Evolutionary conservation across 139 green algal genomes (phyloP), one percentile per base, ranked within the genome.

Genomic region (Haematococcus lacustris): DNA sequence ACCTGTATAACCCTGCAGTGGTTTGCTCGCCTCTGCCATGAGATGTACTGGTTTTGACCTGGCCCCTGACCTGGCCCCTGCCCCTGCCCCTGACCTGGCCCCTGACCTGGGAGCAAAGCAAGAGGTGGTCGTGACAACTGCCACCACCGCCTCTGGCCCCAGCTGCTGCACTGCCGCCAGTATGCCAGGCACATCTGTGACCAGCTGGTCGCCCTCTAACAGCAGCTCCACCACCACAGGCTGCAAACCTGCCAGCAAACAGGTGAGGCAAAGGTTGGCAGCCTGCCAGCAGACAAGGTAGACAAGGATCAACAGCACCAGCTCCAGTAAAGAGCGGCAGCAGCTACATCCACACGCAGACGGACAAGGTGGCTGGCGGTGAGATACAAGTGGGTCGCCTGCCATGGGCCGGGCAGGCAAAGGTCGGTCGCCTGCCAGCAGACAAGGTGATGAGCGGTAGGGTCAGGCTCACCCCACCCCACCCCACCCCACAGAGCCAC

Each of bases 91-190:
- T 25, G 13, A 43, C 30, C 61, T 38, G 3, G 1, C 3, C 51
- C 34, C 70, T 25, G 39, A 76, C 23, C 93, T 80, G 0, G 94
- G 93, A 0, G 95, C 95, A 81, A 99, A 99, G 84, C 95, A 99
- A 71, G 80, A 93, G 28, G 89, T 98, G 50, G 95, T 98, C 23
- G 89, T 96, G 2, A 97, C 69, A 0, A 95, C 84, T 34, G 81
- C 85, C 0, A 86, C 83, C 3, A 97, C 25, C 30, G 17, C 30
- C 1, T 73, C 51, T 32, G 40, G 7, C 3, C 74, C 74, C 2
- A 78, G 39, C 23, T 51, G 7, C 39, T 70, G 28, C 1, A 80
- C 62, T 30, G 53, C 41, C n/a, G 35, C 30, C 38, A 68, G 2
- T 0, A 79, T 57, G 23, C 37, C 73, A 3, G 65, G 34, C 17